phyloP scores from a whole-genome alignment of 257 asterid genomes.

The Solanum chmielewskii region DNA sequence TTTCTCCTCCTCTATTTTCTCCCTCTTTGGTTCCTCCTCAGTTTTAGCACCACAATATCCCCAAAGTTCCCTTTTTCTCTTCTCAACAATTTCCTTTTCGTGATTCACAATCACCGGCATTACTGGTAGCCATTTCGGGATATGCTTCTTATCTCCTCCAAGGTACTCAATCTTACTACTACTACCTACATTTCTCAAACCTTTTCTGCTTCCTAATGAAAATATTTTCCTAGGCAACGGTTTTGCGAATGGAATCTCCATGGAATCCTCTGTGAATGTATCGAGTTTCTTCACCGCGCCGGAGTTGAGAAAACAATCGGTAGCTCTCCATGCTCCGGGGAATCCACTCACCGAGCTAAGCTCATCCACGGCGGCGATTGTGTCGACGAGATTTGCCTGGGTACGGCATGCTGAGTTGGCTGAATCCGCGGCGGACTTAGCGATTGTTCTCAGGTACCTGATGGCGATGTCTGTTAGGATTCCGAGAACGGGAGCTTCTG shows the following conservation, averaged over 20 bases:
- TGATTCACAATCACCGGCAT: conserved; percentile 13
- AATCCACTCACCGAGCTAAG: conserved; percentile 38
- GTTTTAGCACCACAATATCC: conserved; percentile 8
- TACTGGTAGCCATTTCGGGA: conserved; percentile 49
- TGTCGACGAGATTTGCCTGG: conserved; percentile 32
- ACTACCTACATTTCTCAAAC: not conserved
- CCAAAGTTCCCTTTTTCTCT: conserved; percentile 1
- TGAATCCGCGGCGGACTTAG: conserved; percentile 28
- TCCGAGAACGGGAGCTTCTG: conserved; percentile 28
- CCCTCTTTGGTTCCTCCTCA: not conserved
- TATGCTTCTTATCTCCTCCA: conserved; percentile 18
- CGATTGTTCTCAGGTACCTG: conserved; percentile 29
- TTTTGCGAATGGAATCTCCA: conserved; percentile 43
- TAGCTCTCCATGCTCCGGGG: conserved; percentile 7
- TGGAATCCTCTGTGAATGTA: conserved; percentile 8
- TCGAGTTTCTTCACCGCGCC: conserved; percentile 27
- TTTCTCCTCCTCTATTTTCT: not conserved
- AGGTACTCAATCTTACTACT: not conserved
- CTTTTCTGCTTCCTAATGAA: not conserved
- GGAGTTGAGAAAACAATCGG: conserved; percentile 4
- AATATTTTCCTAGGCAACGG: conserved; percentile 10
- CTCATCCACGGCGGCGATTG: conserved; percentile 36
- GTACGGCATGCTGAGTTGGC: conserved; percentile 44
- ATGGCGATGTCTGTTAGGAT: conserved; percentile 37
- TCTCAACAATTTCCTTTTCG: not conserved